Evolutionary conservation across 345 rosid species (phyloP).

Genomic region (Heritiera fomes): DNA sequence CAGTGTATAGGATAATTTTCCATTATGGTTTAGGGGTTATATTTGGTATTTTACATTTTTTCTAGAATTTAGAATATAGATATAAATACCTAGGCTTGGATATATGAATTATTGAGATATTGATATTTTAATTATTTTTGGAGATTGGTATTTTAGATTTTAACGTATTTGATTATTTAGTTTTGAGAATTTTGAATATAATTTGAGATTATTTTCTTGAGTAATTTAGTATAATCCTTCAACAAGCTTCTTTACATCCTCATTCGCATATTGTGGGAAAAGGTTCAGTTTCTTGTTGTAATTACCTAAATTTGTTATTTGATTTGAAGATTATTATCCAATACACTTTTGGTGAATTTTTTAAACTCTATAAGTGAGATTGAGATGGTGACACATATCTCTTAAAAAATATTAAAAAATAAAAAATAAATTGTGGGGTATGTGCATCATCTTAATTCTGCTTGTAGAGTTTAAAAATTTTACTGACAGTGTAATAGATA

Average conservation of each 20-base stretch:
- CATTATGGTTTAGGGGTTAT: background rate
- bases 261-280: background rate
- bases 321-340: no score
- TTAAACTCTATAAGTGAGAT: no score
- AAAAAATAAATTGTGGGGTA: no score
- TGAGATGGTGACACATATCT: no score
- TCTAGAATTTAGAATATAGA: background rate
- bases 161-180: no score
- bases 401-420: no score
- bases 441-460: no score
- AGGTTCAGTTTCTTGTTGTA: background rate
- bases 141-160: no score
- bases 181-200: background rate
- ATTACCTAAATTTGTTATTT: background rate
- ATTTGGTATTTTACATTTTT: background rate
- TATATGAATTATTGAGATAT: background rate
- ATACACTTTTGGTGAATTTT: no score
- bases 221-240: background rate
- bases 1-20: no score
- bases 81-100: background rate
- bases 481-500: no score
- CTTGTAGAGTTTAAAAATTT: no score
- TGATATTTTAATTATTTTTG: background rate
- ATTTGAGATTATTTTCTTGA: background rate
- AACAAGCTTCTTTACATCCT: background rate